phyloP scores from a whole-genome alignment of 1,284 basidiomycete genomes.

The Ceratobasidium sp. region DNA sequence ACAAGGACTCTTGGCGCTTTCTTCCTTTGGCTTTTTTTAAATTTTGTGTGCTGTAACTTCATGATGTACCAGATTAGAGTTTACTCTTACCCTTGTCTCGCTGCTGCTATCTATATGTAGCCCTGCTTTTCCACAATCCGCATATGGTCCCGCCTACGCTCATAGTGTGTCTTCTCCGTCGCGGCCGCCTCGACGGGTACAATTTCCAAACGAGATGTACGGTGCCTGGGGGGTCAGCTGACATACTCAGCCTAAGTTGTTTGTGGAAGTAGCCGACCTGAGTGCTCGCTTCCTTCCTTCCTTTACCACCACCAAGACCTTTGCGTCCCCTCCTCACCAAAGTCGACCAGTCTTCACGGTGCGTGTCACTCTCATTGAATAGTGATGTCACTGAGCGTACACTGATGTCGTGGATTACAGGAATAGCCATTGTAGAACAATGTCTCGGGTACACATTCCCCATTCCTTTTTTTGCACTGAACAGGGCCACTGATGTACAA shows the following conservation, averaged over 20 bases:
- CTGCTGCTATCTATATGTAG: neutral
- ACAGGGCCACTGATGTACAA: neutral
- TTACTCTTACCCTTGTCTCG: neutral
- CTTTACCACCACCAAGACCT: slow-evolving; percentile 20
- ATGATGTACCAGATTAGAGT: too few relatives aligned
- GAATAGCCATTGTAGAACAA: slow-evolving; percentile 28
- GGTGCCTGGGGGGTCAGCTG: slow-evolving; percentile 15
- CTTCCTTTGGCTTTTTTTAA: neutral
- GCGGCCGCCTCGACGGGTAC: neutral
- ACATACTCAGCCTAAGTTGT: neutral
- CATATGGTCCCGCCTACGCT: too few relatives aligned
- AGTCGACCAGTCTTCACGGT: neutral
- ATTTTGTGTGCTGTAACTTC: too few relatives aligned
- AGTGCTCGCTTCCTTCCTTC: neutral
- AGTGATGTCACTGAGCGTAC: neutral
- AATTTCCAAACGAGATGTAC: slow-evolving; percentile 1
- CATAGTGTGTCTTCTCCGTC: neutral
- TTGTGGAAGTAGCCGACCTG: slow-evolving; percentile 1
- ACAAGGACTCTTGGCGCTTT: neutral
- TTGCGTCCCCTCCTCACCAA: neutral
- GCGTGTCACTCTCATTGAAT: neutral
- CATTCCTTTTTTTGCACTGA: neutral
- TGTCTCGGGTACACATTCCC: slow-evolving; percentile 23
- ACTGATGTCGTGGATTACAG: neutral
- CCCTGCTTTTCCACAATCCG: neutral